These are phyloP conservation scores for Sparassis latifolia DNA, from an alignment of 1,284 basidiomycete species.

Conservation along the genomic window DNA sequence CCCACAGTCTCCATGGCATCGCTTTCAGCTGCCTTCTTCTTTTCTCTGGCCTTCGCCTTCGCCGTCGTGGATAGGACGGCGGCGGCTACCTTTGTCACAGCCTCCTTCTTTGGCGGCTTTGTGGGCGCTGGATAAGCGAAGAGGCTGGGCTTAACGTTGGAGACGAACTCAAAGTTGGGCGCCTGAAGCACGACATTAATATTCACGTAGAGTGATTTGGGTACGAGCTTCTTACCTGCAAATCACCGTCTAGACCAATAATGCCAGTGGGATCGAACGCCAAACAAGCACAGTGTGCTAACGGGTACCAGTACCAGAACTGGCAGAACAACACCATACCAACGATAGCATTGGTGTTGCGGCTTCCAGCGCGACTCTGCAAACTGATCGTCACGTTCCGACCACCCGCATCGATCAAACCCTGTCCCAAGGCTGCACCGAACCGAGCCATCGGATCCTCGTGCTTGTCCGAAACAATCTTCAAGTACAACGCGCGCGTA, in stretches of 20 bases:
- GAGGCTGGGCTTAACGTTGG: conserved; percentile 80
- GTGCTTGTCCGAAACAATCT: conserved; percentile 90
- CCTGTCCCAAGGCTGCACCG: conserved; percentile 90
- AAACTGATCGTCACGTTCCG: conserved; percentile 91
- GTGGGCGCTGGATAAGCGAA: conserved; percentile 85
- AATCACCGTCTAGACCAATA: conserved; percentile 80
- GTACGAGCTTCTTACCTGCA: conserved; percentile 51
- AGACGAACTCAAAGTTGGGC: conserved; percentile 86
- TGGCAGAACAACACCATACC: conserved; percentile 96
- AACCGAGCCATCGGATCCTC: conserved; percentile 97
- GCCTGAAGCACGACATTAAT: conserved; percentile 39
- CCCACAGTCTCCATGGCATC: conserved; percentile 80
- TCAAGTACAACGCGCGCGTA: conserved; percentile 78
- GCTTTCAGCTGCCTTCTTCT: conserved; percentile 78
- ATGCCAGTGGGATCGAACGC: conserved; percentile 93
- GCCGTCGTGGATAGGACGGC: conserved; percentile 94
- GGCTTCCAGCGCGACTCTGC: conserved; percentile 85
- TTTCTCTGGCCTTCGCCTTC: conserved; percentile 88
- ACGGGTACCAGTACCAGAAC: conserved; percentile 99
- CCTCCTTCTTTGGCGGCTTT: conserved; percentile 87
- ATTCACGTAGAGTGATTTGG: too few relatives aligned
- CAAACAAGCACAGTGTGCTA: conserved; percentile 89
- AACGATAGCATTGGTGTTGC: conserved; percentile 88
- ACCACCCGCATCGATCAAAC: conserved; percentile 94
- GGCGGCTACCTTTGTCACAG: conserved; percentile 83